Conservation (phyloP, 2,329 filamentous ascomycete species). For the Onygenales sp. region DNA sequence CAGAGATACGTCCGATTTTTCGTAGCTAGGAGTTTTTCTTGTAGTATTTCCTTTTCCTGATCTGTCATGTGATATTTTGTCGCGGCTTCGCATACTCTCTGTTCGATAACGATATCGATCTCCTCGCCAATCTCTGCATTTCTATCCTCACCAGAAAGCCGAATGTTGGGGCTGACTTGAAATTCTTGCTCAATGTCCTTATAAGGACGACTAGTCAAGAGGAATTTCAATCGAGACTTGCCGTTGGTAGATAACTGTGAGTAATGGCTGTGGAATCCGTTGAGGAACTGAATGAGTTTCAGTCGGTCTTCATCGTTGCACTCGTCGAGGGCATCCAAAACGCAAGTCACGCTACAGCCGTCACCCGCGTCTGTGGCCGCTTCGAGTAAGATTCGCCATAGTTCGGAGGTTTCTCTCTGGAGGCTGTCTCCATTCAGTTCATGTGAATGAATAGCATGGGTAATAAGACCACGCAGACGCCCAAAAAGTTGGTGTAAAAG, state of each 20-base stretch:
- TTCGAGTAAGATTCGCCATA: conserved; percentile 24
- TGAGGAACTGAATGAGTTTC: conserved; percentile 17
- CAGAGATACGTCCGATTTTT: conserved; percentile 32
- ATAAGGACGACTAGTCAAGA: conserved; percentile 21
- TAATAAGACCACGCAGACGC: conserved; percentile 11
- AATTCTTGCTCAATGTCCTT: conserved; percentile 11
- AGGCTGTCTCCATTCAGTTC: conserved; percentile 11
- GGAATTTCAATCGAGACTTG: conserved; percentile 24
- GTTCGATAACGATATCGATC: conserved; percentile 18
- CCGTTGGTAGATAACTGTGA: background rate
- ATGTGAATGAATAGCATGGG: conserved; percentile 12
- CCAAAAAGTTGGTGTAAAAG: conserved; percentile 32
- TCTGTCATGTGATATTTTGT: conserved; percentile 9
- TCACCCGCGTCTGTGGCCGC: conserved; percentile 12
- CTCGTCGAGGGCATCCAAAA: conserved; percentile 37
- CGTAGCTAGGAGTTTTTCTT: conserved; percentile 18
- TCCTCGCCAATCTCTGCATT: conserved; percentile 13
- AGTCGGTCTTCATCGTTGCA: conserved; percentile 18
- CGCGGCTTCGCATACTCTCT: conserved; percentile 7
- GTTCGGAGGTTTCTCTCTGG: conserved; percentile 15
- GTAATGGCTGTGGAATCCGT: conserved; percentile 14
- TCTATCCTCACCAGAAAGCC: conserved; percentile 14
- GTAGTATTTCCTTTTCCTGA: conserved; percentile 12
- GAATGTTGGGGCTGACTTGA: conserved; percentile 10
- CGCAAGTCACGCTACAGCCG: conserved; percentile 18